Evolutionary conservation across 1,139 yeast species (phyloP).

Genomic region (Candida sp.): DNA sequence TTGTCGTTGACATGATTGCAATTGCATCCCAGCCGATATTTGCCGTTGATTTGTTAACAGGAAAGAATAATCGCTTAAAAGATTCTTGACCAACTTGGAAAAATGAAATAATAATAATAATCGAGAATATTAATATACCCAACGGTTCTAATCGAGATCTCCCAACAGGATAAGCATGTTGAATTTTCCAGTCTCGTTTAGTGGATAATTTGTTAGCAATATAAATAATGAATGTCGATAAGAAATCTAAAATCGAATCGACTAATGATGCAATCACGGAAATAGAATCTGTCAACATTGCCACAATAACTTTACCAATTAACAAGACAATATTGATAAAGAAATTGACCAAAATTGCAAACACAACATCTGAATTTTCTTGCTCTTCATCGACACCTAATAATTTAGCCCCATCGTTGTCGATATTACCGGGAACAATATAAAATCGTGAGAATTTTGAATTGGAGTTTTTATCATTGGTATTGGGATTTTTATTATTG

Average conservation of each 20-base stretch:
- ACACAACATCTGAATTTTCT: slow-evolving; percentile 41
- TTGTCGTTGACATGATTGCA: slow-evolving; percentile 60
- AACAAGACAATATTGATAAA: slow-evolving; percentile 57
- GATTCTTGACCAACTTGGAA: slow-evolving; percentile 73
- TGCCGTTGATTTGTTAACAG: slow-evolving; percentile 36
- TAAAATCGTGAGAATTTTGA: slow-evolving; percentile 27
- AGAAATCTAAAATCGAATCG: slow-evolving; percentile 70
- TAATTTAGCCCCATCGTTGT: slow-evolving; percentile 27
- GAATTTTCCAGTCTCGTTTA: slow-evolving; percentile 49
- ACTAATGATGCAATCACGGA: slow-evolving; percentile 77
- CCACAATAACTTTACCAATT: slow-evolving; percentile 61
- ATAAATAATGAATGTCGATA: slow-evolving; percentile 73
- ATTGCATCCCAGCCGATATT: slow-evolving; percentile 53
- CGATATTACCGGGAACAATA: slow-evolving; percentile 60
- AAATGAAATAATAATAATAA: slow-evolving; percentile 69
- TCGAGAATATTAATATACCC: slow-evolving; percentile 72
- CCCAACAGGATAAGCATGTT: slow-evolving; percentile 61
- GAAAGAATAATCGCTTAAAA: slow-evolving; percentile 28
- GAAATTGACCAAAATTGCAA: slow-evolving; percentile 68
- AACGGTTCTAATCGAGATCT: slow-evolving; percentile 72
- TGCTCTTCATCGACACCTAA: slow-evolving; percentile 31
- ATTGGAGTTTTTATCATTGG: slow-evolving; percentile 2
- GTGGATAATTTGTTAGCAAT: slow-evolving; percentile 58
- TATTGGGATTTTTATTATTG: slow-evolving; percentile 4
- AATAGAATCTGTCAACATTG: slow-evolving; percentile 62